phyloP scores from a whole-genome alignment of 441 rosid species.

The Mallotus japonicus region DNA sequence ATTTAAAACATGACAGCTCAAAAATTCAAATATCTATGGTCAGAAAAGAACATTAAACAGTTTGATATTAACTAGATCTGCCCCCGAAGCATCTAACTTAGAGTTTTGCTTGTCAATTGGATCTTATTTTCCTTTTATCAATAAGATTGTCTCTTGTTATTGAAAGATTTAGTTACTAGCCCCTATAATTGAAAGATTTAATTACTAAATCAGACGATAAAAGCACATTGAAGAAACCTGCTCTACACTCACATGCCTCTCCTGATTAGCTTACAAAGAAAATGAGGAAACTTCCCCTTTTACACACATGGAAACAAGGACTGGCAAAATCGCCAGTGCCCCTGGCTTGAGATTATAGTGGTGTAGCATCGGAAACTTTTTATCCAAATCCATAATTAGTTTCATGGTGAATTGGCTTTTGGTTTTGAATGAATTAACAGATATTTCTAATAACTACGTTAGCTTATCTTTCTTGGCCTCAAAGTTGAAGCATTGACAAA shows the following conservation, averaged over 20 bases:
- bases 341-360: neutral
- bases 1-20: neutral
- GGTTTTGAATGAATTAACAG: constrained; percentile 1
- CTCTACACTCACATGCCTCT: neutral
- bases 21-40: neutral
- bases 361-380: neutral
- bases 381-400: neutral
- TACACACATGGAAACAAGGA: neutral
- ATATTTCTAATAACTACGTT: neutral
- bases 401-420: neutral
- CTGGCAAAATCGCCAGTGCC: neutral
- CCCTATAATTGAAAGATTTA: neutral
- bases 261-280: neutral
- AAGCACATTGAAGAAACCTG: neutral
- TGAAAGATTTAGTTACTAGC: neutral
- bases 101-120: constrained; percentile 3
- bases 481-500: neutral
- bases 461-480: neutral
- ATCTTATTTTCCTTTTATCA: neutral
- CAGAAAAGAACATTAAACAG: constrained; percentile 9
- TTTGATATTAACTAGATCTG: constrained; percentile 1
- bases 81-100: neutral
- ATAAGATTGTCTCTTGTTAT: no score
- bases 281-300: neutral
- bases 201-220: neutral